Percentiles rank a stretch among this genome's conserved stretches.
Conservation (phyloP, 208 protist genomes). For the Dictyostelium gargantuum region DNA sequence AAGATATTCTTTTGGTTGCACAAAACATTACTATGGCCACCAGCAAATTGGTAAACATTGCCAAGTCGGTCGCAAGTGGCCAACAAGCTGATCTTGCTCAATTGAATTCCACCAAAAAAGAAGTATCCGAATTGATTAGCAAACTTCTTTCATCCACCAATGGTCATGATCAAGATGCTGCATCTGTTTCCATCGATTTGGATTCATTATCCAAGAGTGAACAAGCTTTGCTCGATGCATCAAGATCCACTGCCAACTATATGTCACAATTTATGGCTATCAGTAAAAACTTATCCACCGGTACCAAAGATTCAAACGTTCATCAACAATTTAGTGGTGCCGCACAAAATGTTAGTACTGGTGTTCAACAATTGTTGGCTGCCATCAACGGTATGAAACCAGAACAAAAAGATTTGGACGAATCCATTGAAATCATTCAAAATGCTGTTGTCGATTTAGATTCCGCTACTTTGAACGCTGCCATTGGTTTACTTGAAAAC, state of each 20-base stretch:
- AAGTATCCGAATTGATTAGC: not conserved
- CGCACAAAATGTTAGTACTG: conserved; percentile 41
- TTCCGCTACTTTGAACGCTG: conserved; percentile 74
- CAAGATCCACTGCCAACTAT: conserved; percentile 22
- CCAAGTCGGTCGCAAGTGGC: conserved; percentile 34
- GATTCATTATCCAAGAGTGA: conserved; percentile 1
- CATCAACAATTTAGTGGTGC: conserved; percentile 39
- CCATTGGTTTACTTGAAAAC: conserved; percentile 75
- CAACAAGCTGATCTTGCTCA: not conserved
- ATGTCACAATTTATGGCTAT: conserved; percentile 61
- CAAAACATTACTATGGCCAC: conserved; percentile 39
- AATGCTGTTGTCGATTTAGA: conserved; percentile 75
- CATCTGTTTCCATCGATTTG: not conserved
- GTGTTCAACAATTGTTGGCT: conserved; percentile 26
- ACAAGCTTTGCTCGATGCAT: conserved; percentile 37
- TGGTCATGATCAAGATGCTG: not conserved
- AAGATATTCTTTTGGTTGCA: conserved; percentile 10
- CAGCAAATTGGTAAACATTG: not conserved
- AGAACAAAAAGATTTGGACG: conserved; percentile 69
- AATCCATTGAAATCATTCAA: conserved; percentile 77
- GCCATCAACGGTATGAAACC: conserved; percentile 57
- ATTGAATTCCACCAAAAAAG: not conserved
- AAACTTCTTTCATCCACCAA: not conserved
- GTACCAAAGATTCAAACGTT: conserved; percentile 44
- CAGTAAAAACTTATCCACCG: not conserved